Base-by-base conservation (phyloP, 176 grass and related monocot genomes). In the Oryza longistaminata region DNA sequence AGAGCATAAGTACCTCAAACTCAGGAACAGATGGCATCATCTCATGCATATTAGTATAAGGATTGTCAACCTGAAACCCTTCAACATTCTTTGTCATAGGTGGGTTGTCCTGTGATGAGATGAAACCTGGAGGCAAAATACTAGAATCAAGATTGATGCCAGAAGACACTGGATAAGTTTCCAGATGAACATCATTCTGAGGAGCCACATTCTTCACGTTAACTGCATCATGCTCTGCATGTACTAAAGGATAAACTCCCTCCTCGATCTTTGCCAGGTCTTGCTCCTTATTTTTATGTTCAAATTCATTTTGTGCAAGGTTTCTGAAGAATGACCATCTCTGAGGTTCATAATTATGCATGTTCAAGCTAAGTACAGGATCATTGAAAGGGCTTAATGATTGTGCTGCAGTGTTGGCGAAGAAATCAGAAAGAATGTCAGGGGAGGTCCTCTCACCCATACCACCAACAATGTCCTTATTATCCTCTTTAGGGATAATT, bases 321-420 rank as follows among this genome's bases (percentile, higher is more conserved):
- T 96, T 94, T 96, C 97, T 99, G 84, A 99, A 99, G 75, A 94
- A 99, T 78, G 93, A 96, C 97, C 97, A 99, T 8, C 82, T 68
- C 44, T 99, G 83, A 76, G 91, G 91, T 52, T 96, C 97, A 92
- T 94, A 87, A 61, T 97, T 92, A 81, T 83, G 86, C 80, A 94
- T 88, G 76, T 94, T 94, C 85, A 97, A 67, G 85, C 93, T 99
- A 73, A 90, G 88, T 27, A 93, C 90, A 87, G 88, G 70, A 68
- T 99, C 97, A 86, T 86, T 89, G 65, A 94, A 92, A 73, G 88
- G 84, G 75, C 68, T 88, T 85, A 92, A 90, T 76, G 87, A 96
- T 73, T 91, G 84, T 64, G 85, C 90, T 77, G 90, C 84, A 83
- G 80, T 85, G 74, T 91, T 93, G 50, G 87, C 78, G 81, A 99